Percentiles rank a stretch among this genome's conserved stretches.
Conservation (phyloP, 306 rosid species). For the Rubus idaeus region DNA sequence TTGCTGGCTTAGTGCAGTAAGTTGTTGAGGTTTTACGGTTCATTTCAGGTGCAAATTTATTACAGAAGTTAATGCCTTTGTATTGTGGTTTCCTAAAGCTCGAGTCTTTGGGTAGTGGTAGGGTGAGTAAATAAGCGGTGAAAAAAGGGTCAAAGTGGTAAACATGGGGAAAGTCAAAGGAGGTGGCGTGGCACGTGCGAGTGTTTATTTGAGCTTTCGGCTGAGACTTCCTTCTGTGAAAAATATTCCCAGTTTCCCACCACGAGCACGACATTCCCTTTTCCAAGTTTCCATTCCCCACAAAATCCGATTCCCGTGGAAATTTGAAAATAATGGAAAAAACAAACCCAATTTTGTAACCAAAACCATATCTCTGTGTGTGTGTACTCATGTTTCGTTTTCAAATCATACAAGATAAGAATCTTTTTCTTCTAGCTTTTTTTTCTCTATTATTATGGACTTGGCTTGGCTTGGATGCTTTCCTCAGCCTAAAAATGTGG, state of each 20-base stretch:
- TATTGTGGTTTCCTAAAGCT: not conserved
- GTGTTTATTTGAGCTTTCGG: constrained; percentile 26
- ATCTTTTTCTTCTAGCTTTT: constrained; percentile 21
- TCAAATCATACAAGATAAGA: constrained; percentile 43
- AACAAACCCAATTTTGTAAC: not conserved
- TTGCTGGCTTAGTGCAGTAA: not conserved
- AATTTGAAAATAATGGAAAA: constrained; percentile 1
- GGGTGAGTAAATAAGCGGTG: constrained; percentile 4
- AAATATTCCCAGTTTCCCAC: constrained; percentile 23
- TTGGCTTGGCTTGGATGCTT: constrained; percentile 23
- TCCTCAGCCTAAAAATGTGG: constrained; percentile 19
- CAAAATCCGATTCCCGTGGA: constrained; percentile 45
- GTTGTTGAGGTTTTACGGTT: not conserved
- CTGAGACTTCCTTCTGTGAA: not conserved
- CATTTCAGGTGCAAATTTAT: constrained; percentile 2
- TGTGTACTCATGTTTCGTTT: constrained; percentile 22
- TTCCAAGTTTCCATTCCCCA: constrained; percentile 14
- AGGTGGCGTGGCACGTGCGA: constrained; percentile 24
- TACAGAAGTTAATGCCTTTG: not conserved
- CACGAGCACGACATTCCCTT: constrained; percentile 33
- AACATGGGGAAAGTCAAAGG: constrained; percentile 8
- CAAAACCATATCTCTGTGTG: not conserved
- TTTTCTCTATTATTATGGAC: not conserved
- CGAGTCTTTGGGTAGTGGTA: not conserved
- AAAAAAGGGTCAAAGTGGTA: not conserved